Evolutionary conservation across 805 yeast genomes (phyloP), one percentile per base, ranked within the genome.

Genomic region (Priceomyces medius): DNA sequence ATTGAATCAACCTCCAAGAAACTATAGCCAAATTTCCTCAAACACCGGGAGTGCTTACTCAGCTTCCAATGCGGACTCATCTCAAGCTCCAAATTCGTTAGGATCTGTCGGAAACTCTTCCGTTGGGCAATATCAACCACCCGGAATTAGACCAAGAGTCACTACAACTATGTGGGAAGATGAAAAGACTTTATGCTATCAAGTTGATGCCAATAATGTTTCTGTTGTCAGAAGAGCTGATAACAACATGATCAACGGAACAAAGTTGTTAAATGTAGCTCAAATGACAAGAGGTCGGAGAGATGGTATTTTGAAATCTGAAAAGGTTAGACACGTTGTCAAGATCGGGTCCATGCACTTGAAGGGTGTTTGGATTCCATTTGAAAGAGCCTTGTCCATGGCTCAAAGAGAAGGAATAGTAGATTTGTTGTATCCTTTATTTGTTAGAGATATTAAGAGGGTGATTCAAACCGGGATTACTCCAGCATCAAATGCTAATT

Each of bases 151-250:
- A 24, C 87, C 85, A 7, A 68, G 83, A 46, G 88, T 85, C 39
- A 83, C 89, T 39, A 85, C 93, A 17, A 85, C 93, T n/a, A 77
- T 83, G 77, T 86, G 95, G 95, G 93, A 86, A 56, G 95, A 86
- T 58, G 95, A 86, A 56, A 82, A 83, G 51, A 86, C 95, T 0
- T 63, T 86, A 39, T 86, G 93, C 58, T 86, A 85, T 66, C 93
- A 85, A 62, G 91, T 86, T 21, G 93, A 85, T 54, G 90, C 88
- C 43, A 80, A 83, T 48, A 85, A 87, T 42, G 85, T 85, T 34
- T 74, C 84, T 13, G 95, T 86, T 16, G 89, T 86, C 20, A 74
- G 95, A 50, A 75, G 95, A 55, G 93, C 88, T 21, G 93, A 86
- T 63, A 83, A 84, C 58, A 82, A 86, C 62, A 83, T 85, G 86